phyloP scores from a whole-genome alignment of 73 alveolate genomes.

The Tetrahymena thermophila region DNA sequence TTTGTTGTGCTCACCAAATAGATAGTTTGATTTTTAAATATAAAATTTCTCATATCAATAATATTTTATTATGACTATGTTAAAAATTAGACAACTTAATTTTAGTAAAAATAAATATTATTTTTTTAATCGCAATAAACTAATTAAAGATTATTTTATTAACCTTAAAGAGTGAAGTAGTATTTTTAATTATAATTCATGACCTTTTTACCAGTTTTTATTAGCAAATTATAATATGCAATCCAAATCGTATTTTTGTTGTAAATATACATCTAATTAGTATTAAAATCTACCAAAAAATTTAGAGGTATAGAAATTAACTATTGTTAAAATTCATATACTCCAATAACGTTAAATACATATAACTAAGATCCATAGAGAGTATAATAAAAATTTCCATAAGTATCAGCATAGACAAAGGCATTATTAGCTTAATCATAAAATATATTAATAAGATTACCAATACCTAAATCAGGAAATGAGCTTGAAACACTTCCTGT shows the following conservation, averaged over 20 bases:
- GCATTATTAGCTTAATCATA: background rate
- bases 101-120: background rate
- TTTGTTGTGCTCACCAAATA: background rate
- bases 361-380: background rate
- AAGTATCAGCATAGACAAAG: background rate
- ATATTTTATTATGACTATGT: background rate
- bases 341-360: background rate
- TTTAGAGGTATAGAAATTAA: background rate
- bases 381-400: background rate
- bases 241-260: background rate
- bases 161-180: background rate
- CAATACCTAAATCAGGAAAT: background rate
- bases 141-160: background rate
- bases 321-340: no score
- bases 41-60: background rate
- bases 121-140: background rate
- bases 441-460: background rate
- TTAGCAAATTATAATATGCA: background rate
- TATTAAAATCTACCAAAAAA: background rate
- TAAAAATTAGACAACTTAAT: background rate
- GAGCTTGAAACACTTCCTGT: background rate
- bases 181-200: background rate
- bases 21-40: no score
- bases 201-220: background rate
- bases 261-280: background rate